These are phyloP conservation scores for Penicillium dipodomyicola DNA, from an alignment of 495 filamentous ascomycete genomes.

Conservation along the genomic window DNA sequence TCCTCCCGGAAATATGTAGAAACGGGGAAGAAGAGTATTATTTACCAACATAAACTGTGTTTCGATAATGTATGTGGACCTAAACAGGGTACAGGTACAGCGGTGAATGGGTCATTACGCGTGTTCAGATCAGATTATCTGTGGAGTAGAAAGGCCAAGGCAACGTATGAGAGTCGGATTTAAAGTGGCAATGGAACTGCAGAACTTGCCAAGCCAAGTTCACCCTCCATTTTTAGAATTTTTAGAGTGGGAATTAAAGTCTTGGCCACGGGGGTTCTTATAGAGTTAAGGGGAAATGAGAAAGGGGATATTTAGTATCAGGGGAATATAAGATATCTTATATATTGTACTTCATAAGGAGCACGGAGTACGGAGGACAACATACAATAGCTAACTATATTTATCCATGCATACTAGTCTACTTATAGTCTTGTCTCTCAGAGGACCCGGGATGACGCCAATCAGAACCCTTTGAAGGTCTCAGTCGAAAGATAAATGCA, in stretches of 20 bases:
- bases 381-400: too few species aligned
- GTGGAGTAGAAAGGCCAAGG: background rate
- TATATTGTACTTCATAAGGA: too few species aligned
- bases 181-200: background rate
- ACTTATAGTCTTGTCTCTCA: conserved; percentile 12
- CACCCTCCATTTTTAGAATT: background rate
- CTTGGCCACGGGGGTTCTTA: background rate
- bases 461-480: too few species aligned
- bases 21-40: background rate
- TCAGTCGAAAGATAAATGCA: too few species aligned
- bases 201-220: background rate
- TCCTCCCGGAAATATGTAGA: background rate
- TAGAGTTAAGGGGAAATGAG: background rate
- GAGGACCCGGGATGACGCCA: too few species aligned
- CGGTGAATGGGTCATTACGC: background rate
- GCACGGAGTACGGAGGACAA: too few species aligned
- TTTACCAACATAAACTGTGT: background rate
- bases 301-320: conserved; percentile 1
- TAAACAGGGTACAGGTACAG: background rate
- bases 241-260: background rate
- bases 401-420: conserved; percentile 2
- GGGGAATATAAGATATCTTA: background rate
- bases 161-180: background rate
- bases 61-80: background rate
- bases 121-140: background rate